A percentile compares a stretch with the other conserved stretches of the same genome.
phyloP scores from a whole-genome alignment of 2,329 filamentous ascomycete genomes.

The Sporothrix phasma region DNA sequence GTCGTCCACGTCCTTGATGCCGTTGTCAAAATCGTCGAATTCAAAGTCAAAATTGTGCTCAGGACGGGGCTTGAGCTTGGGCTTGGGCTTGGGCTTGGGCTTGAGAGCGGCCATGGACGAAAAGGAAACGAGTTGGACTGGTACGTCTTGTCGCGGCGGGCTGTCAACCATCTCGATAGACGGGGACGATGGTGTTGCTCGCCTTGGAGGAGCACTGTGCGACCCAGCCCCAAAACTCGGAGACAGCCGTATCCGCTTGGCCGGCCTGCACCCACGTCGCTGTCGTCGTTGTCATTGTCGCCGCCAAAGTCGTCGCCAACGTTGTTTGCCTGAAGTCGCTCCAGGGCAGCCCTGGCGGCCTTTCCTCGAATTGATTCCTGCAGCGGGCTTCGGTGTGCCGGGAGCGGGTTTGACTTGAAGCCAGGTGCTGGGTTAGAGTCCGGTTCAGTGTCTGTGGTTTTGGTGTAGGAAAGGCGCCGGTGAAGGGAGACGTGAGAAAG shows the following conservation, averaged over 20 bases:
- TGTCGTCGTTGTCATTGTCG: not conserved
- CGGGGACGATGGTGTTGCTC: not conserved
- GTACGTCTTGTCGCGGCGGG: not conserved
- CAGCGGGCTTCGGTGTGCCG: not conserved
- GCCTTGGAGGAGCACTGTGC: not conserved
- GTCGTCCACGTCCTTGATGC: not conserved
- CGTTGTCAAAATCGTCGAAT: not conserved
- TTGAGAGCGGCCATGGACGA: too few relatives aligned
- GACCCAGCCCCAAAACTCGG: not conserved
- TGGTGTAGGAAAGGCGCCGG: not conserved
- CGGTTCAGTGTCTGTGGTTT: not conserved
- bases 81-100: too few relatives aligned
- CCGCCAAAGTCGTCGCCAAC: too few relatives aligned
- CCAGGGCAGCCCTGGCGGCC: not conserved
- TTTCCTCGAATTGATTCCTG: not conserved
- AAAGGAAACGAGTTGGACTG: not conserved
- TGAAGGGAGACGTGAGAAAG: not conserved
- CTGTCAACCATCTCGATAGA: not conserved
- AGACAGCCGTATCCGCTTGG: slow-evolving; percentile 2
- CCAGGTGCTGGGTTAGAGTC: not conserved
- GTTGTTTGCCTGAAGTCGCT: not conserved
- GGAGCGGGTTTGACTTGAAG: too few relatives aligned
- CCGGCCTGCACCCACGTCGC: not conserved
- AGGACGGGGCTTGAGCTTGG: too few relatives aligned
- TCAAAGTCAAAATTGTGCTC: too few relatives aligned